Conservation (phyloP, 371 early-diverging fungal species). For the Syncephalastrum racemosum region DNA sequence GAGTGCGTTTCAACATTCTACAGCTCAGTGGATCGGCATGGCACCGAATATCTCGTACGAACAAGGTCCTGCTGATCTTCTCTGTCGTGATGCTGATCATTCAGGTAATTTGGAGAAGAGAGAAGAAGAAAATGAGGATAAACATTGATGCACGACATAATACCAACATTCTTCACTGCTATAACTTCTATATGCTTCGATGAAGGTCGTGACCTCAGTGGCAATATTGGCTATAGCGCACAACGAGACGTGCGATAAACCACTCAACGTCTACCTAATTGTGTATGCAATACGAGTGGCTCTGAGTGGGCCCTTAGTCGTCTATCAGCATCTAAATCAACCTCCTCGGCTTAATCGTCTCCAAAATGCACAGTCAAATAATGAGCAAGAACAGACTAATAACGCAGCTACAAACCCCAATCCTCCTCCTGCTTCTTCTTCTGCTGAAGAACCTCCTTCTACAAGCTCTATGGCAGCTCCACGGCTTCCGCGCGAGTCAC, state of each 20-base stretch:
- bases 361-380: not conserved
- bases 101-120: conserved; percentile 12
- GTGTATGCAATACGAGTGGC: conserved; percentile 38
- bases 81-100: conserved; percentile 7
- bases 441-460: not conserved
- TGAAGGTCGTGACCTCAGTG: conserved; percentile 26
- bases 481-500: too few species aligned
- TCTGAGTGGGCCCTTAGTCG: conserved; percentile 29
- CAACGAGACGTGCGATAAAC: conserved; percentile 35
- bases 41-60: conserved; percentile 21
- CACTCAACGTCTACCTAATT: conserved; percentile 37
- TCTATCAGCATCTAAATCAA: conserved; percentile 32
- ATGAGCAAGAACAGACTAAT: not conserved
- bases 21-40: conserved; percentile 11
- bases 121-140: not conserved
- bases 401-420: not conserved
- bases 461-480: not conserved
- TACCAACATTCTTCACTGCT: not conserved
- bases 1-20: too few species aligned
- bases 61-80: conserved; percentile 9
- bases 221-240: conserved; percentile 22
- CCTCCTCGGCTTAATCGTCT: conserved; percentile 6
- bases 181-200: conserved; percentile 1
- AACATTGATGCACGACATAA: not conserved
- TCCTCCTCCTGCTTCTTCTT: not conserved